Conservation (phyloP, 441 rosid species). For the Erodium chrysanthum region DNA sequence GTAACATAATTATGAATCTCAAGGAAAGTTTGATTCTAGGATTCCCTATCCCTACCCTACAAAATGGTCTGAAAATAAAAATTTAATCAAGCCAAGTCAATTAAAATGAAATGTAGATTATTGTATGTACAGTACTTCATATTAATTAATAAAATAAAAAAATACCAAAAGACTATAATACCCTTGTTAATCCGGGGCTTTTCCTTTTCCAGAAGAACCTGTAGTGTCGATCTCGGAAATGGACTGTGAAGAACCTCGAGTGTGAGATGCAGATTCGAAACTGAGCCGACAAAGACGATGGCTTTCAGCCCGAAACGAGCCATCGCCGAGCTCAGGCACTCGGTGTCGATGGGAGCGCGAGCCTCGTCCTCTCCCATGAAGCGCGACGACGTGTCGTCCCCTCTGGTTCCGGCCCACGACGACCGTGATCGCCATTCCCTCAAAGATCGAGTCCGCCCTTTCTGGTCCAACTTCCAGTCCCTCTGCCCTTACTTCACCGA, state of each 20-base stretch:
- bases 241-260: background rate
- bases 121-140: too few species aligned
- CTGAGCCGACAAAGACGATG: slow-evolving; percentile 31
- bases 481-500: slow-evolving; percentile 44
- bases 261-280: background rate
- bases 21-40: too few species aligned
- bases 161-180: too few species aligned
- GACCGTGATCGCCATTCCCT: slow-evolving; percentile 51
- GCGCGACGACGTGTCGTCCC: slow-evolving; percentile 78
- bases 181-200: too few species aligned
- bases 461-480: slow-evolving; percentile 38
- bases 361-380: slow-evolving; percentile 71
- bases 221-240: too few species aligned
- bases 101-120: too few species aligned
- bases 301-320: slow-evolving; percentile 81
- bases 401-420: slow-evolving; percentile 49
- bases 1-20: too few species aligned
- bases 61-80: too few species aligned
- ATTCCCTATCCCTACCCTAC: too few species aligned
- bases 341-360: slow-evolving; percentile 77
- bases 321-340: slow-evolving; percentile 90
- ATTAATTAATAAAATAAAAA: too few species aligned
- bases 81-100: too few species aligned
- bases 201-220: too few species aligned
- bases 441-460: slow-evolving; percentile 77